Base-by-base conservation (phyloP, 129 eudicot genomes). In the Lactuca sativa region DNA sequence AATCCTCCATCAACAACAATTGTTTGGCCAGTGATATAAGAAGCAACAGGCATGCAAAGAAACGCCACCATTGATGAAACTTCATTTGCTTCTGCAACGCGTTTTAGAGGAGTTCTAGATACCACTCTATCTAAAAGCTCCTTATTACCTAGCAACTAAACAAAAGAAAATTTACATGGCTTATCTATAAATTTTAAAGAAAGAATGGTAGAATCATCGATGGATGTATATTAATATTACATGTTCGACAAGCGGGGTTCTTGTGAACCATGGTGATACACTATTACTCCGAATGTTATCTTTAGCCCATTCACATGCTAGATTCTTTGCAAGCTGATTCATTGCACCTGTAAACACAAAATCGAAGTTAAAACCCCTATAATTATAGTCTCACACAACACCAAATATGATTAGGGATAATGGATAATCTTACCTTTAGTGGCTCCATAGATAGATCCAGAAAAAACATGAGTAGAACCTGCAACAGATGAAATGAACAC, bases 301-400 rank as follows among this genome's bases (percentile, higher is more conserved):
- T 66, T 80, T 82, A 12, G 96, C 97, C 97, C 97, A 91, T 82
- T 91, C 97, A 66, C 97, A 91, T 32, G 97, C 88, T 81, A 91
- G 81, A 52, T 91, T 86, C 63, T 73, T 86, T 2, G 97, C 86
- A 40, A 91, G 96, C 75, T 91, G 97, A 84, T 91, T 88, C 9
- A 91, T 84, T 30, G 97, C 97, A 75, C 88, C 97, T 91, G 77
- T 41, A 12, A 9, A 9, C 16, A 48, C 21, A 55, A 33, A 64
- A 8, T 3, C 4, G 4, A 36, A n/a, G n/a, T 1, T 3, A n/a
- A 0, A 30, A 57, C 10, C 25, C 25, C 6, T n/a, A 25, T 57
- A n/a, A n/a, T n/a, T n/a, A n/a, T n/a, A n/a, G 43, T 5, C 43
- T 5, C 7, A 7, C 0, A 7, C 21, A 31, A 37, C 56, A 69